Evolutionary conservation across 2,329 filamentous ascomycete genomes (phyloP), one percentile per base, ranked within the genome.

Genomic region (Colletotrichum cordylinicola): DNA sequence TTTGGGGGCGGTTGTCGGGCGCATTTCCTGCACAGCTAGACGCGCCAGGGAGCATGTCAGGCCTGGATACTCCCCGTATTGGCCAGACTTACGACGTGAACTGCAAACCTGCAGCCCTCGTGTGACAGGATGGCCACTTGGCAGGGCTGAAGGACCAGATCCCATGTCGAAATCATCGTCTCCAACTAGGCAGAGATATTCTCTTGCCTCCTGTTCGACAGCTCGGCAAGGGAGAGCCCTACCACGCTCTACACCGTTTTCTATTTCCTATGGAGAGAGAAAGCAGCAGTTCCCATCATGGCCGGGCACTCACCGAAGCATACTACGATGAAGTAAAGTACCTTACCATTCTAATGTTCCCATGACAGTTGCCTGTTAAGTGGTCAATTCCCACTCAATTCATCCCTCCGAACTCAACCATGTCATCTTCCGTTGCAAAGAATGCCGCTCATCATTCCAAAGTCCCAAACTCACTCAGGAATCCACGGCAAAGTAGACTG

Each of bases 141-240:
- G n/a, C 67, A 43, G 52, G 67, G 67, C 67, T 60, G 33, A 43
- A 67, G 48, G n/a, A 27, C 31, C 4, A 16, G 15, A 60, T 31
- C 67, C 67, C 52, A 8, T 58, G 8, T 29, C 27, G n/a, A 13
- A 10, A 15, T 5, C 21, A 55, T 39, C 21, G 29, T 16, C 48
- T 16, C 18, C 24, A 29, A 18, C 60, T n/a, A 75, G 68, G 72
- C 72, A 75, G 72, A 67, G 55, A 75, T 13, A 72, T 75, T 75
- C 61, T 75, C 55, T 62, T 8, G 9, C 24, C 33, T 52, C 24
- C 60, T 60, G 43, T 66, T 71, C 48, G 43, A 65, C 55, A 12
- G 39, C 24, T 68, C 18, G 16, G 12, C 37, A 1, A 70, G 29
- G 31, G 37, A n/a, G 35, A 39, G 16, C 37, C n/a, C 5, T 66